Base-by-base conservation (phyloP, 225 moss, liverwort and hornwort genomes). In the Marchantia polymorpha region DNA sequence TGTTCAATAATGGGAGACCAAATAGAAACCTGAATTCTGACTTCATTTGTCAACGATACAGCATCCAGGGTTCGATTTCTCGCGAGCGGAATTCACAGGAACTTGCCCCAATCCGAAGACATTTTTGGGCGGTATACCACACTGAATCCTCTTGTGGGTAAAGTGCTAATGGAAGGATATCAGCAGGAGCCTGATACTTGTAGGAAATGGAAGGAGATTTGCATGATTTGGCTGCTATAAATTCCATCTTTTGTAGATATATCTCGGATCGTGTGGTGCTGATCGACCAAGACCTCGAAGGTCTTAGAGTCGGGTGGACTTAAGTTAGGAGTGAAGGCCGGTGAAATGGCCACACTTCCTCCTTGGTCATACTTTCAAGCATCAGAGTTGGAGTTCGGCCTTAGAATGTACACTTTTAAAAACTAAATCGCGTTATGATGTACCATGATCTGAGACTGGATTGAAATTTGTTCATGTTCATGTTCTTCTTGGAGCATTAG, bases 11-110 rank as follows among this genome's bases (percentile, higher is more conserved):
- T 39, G 39, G 39, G 39, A 5, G 39, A 39, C 5, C 39, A 39
- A 39, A 39, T 39, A 2, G 39, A 9, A 10, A n/a, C 23, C 12
- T 50, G 7, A 49, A 51, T 50, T 46, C 50, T 71, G n/a, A 71
- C 8, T 49, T 9, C 22, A 71, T 10, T 23, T 39, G 7, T 51
- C 70, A 75, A 60, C 60, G 59, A 69, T 26, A 58, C 89, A 92
- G 92, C 92, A 94, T 79, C 92, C 92, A 29, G 94, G 94, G 4
- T 94, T 94, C 72, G 92, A 94, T 81, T 94, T 94, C 81, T 94
- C 94, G 51, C 91, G 88, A 85, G 94, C 94, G 52, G 83, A 94
- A 49, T 92, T 94, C 61, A 91, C 89, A 15, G 92, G 94, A 75
- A 90, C 76, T 17, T 86, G 83, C 73, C 94, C 92, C 46, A 88